phyloP scores from a whole-genome alignment of 805 yeast genomes.

The Candida xyloterini region DNA sequence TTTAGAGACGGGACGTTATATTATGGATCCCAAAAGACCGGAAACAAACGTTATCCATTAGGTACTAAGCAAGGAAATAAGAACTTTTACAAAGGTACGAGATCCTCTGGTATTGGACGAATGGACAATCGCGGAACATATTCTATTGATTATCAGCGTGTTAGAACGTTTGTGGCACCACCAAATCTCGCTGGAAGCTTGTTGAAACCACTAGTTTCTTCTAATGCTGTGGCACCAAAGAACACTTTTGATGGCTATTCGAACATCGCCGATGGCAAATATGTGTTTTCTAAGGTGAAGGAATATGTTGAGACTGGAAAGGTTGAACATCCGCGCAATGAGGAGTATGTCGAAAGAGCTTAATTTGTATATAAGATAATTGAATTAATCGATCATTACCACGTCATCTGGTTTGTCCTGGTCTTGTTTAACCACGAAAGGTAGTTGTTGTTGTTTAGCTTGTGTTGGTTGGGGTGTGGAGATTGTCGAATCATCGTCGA shows the following conservation, averaged over 20 bases:
- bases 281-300: conserved; percentile 67
- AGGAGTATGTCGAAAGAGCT: conserved; percentile 38
- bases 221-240: conserved; percentile 64
- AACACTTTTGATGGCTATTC: conserved; percentile 68
- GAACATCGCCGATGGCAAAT: conserved; percentile 66
- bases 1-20: conserved; percentile 79
- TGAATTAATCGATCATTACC: conserved; percentile 9
- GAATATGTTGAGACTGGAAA: conserved; percentile 76
- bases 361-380: conserved; percentile 17
- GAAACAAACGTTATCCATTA: conserved; percentile 78
- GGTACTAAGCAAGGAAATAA: conserved; percentile 95
- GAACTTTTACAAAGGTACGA: conserved; percentile 92
- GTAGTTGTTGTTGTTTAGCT: conserved; percentile 16
- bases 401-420: conserved; percentile 8
- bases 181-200: conserved; percentile 27
- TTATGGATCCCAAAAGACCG: conserved; percentile 75
- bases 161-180: conserved; percentile 89
- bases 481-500: conserved; percentile 14
- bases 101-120: conserved; percentile 89
- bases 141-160: conserved; percentile 76
- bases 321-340: conserved; percentile 35
- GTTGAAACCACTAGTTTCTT: conserved; percentile 76
- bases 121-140: conserved; percentile 74
- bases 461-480: conserved; percentile 10
- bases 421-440: conserved; percentile 12